Percentiles rank a stretch among this genome's conserved stretches.
These are phyloP conservation scores for Ricinus communis DNA, from an alignment of 345 rosid species.

Conservation along the genomic window DNA sequence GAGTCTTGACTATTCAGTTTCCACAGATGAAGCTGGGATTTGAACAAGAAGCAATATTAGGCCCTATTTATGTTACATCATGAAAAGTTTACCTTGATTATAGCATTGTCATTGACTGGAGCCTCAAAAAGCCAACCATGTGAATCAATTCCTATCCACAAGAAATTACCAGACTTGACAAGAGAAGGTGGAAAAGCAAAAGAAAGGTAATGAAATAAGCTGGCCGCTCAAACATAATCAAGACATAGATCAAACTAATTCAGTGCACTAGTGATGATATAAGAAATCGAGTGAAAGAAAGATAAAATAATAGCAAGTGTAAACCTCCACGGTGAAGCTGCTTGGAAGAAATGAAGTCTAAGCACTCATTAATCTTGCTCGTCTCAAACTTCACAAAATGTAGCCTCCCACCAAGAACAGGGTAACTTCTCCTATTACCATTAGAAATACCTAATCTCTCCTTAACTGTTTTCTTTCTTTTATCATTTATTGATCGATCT, in stretches of 20 bases:
- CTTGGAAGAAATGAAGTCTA: constrained; percentile 91
- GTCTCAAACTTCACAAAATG: constrained; percentile 98
- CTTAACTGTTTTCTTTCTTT: constrained; percentile 68
- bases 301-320: not conserved
- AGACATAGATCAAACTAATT: not conserved
- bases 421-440: constrained; percentile 84
- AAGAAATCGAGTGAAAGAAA: constrained; percentile 4
- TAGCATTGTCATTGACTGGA: constrained; percentile 37
- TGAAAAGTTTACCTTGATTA: constrained; percentile 52
- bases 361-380: constrained; percentile 78
- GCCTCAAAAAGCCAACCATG: constrained; percentile 43
- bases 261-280: constrained; percentile 3
- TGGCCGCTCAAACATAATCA: constrained; percentile 10
- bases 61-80: not conserved
- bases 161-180: constrained; percentile 6
- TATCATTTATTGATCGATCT: constrained; percentile 56
- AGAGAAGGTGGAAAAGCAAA: not conserved
- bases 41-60: not conserved
- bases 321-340: constrained; percentile 85
- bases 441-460: constrained; percentile 75
- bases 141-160: constrained; percentile 48
- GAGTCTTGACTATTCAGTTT: not conserved
- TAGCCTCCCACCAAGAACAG: constrained; percentile 96
- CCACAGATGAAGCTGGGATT: not conserved
- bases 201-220: not conserved